Percentiles rank a stretch among this genome's conserved stretches.
Conservation (phyloP, 139 green algal species). For the Pseudopediastrum boryanum region DNA sequence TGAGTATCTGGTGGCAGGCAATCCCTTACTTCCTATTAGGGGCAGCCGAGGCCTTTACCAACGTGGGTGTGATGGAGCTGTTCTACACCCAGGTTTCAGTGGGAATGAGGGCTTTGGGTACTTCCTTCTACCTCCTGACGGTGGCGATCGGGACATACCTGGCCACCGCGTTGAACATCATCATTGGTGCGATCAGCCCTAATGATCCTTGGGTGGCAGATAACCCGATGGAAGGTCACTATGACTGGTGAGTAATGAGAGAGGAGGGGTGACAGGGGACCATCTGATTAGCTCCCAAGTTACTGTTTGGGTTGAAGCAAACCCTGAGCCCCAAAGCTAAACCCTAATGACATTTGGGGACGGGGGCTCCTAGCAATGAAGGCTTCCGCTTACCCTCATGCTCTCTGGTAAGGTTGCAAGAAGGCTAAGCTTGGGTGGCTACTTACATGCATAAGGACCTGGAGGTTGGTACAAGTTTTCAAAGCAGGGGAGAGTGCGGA, state of each 20-base stretch:
- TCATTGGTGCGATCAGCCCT: not conserved
- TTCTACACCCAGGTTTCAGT: slow-evolving; percentile 56
- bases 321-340: not conserved
- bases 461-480: no score
- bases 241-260: slow-evolving; percentile 18
- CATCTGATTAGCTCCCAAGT: not conserved
- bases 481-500: no score
- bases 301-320: not conserved
- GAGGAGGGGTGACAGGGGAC: not conserved
- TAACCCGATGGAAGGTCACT: slow-evolving; percentile 34
- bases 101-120: slow-evolving; percentile 40
- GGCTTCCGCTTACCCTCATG: no score
- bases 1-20: slow-evolving; percentile 50
- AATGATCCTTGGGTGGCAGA: slow-evolving; percentile 30
- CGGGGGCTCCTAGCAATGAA: no score
- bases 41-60: slow-evolving; percentile 47
- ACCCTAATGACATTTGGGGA: no score
- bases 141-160: slow-evolving; percentile 51
- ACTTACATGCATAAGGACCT: no score
- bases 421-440: no score
- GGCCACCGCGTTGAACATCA: slow-evolving; percentile 30
- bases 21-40: slow-evolving; percentile 52
- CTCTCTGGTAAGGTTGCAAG: no score
- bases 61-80: slow-evolving; percentile 52
- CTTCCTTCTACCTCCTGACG: slow-evolving; percentile 45